These are phyloP conservation scores for Cutaneotrichosporon curvatum DNA, from an alignment of 1,284 basidiomycete genomes.

Conservation along the genomic window DNA sequence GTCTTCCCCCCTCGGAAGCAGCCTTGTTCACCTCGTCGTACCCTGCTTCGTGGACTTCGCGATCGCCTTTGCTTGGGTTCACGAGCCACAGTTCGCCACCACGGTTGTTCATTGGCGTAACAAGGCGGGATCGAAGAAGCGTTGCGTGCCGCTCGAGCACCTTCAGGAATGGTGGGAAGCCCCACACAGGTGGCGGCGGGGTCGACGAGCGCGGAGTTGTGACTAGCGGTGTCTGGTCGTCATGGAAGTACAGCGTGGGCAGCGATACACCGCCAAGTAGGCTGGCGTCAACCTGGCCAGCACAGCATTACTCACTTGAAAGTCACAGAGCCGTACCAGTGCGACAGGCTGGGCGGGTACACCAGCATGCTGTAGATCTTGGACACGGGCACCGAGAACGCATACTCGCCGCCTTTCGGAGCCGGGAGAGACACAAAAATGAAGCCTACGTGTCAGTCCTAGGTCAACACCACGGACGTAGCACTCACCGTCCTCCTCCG, in stretches of 20 bases:
- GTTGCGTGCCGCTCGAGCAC: conserved; percentile 65
- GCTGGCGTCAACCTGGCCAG: conserved; percentile 67
- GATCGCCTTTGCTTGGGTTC: conserved; percentile 81
- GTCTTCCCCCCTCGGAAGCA: not conserved
- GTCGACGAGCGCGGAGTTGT: conserved; percentile 13
- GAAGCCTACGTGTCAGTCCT: conserved; percentile 26
- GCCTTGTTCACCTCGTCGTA: conserved; percentile 22
- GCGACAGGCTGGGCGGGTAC: conserved; percentile 52
- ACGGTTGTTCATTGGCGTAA: conserved; percentile 27
- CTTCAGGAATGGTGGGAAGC: conserved; percentile 62
- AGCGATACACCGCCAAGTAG: conserved; percentile 82
- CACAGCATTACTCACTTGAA: conserved; percentile 36
- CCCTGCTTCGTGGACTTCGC: conserved; percentile 64
- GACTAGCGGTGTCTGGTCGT: conserved; percentile 68
- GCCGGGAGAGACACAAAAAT: conserved; percentile 43
- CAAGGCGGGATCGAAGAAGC: conserved; percentile 59
- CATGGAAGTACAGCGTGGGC: conserved; percentile 89
- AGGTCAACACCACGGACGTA: not conserved
- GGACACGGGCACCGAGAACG: conserved; percentile 84
- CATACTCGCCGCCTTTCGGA: conserved; percentile 71
- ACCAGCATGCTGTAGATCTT: conserved; percentile 85
- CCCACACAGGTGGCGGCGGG: conserved; percentile 39
- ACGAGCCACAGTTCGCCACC: conserved; percentile 68
- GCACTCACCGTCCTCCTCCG: conserved; percentile 37
- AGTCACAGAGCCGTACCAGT: conserved; percentile 46